Conservation (phyloP, 805 yeast species). For the Starmerella kuoi region DNA sequence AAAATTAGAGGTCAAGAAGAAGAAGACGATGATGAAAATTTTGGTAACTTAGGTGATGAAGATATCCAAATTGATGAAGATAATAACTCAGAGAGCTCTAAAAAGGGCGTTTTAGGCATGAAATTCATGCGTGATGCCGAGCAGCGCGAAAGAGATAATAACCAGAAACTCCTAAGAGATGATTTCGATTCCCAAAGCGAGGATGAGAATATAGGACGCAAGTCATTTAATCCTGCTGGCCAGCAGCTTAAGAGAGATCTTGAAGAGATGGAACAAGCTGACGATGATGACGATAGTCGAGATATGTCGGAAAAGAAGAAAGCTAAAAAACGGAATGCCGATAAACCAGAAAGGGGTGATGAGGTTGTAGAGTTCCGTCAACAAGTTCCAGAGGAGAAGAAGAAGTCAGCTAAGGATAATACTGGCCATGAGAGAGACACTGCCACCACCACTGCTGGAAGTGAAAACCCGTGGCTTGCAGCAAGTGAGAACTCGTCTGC, state of each 20-base stretch:
- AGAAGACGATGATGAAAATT: conserved; percentile 34
- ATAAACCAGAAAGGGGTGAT: conserved; percentile 6
- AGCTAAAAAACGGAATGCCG: neutral
- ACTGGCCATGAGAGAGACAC: neutral
- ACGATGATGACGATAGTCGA: conserved; percentile 21
- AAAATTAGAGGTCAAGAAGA: conserved; percentile 60
- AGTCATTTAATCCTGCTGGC: conserved; percentile 17
- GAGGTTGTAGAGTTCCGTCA: conserved; percentile 6
- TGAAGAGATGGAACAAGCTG: conserved; percentile 24
- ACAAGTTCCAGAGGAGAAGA: neutral
- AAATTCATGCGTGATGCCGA: conserved; percentile 92
- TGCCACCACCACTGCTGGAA: neutral
- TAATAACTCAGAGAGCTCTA: conserved; percentile 30
- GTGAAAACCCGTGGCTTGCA: conserved; percentile 13
- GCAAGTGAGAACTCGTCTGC: conserved; percentile 3
- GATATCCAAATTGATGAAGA: conserved; percentile 23
- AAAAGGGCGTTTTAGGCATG: conserved; percentile 88
- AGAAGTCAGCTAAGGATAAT: neutral
- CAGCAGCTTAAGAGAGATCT: conserved; percentile 20
- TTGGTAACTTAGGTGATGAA: conserved; percentile 29
- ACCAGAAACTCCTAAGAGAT: conserved; percentile 36
- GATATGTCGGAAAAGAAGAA: neutral
- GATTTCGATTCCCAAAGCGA: conserved; percentile 23
- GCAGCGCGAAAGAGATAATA: conserved; percentile 48
- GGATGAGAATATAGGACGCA: conserved; percentile 41